phyloP scores from a whole-genome alignment of 345 rosid genomes.

The Linum tenue region DNA sequence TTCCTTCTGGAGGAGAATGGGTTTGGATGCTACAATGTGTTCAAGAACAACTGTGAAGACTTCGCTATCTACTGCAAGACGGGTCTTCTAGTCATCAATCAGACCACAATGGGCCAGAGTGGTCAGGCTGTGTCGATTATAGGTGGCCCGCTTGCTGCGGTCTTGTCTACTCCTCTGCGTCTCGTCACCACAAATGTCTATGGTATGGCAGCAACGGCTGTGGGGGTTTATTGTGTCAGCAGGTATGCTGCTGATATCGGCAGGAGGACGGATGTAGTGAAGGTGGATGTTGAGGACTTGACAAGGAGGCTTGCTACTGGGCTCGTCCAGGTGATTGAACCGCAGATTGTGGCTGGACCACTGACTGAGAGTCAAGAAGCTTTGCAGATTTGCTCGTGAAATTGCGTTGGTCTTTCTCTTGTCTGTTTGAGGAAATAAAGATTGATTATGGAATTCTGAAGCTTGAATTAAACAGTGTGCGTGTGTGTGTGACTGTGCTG shows the following conservation, averaged over 20 bases:
- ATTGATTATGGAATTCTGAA: too few species aligned
- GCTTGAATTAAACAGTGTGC: too few species aligned
- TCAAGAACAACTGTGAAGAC: conserved; percentile 83
- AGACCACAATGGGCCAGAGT: conserved; percentile 67
- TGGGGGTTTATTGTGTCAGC: conserved; percentile 67
- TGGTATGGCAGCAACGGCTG: conserved; percentile 78
- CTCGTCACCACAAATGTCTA: conserved; percentile 67
- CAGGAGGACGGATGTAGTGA: conserved; percentile 63
- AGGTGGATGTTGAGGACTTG: conserved; percentile 68
- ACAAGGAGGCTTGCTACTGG: conserved; percentile 2
- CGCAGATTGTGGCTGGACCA: neutral
- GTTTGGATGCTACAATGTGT: conserved; percentile 68
- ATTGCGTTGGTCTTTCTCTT: too few species aligned
- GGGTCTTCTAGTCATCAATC: conserved; percentile 52
- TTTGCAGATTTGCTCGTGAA: too few species aligned
- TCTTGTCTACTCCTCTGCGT: conserved; percentile 56
- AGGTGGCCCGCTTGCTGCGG: conserved; percentile 79
- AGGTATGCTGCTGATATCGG: conserved; percentile 88
- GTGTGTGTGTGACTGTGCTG: too few species aligned
- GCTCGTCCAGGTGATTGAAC: neutral
- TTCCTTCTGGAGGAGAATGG: conserved; percentile 65
- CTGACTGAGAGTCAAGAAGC: neutral
- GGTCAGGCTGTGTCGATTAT: conserved; percentile 74
- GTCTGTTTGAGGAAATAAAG: too few species aligned
- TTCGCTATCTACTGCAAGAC: conserved; percentile 81